These are phyloP conservation scores for Aspergillus carlsbadensis DNA, from an alignment of 495 filamentous ascomycete species.

Conservation along the genomic window DNA sequence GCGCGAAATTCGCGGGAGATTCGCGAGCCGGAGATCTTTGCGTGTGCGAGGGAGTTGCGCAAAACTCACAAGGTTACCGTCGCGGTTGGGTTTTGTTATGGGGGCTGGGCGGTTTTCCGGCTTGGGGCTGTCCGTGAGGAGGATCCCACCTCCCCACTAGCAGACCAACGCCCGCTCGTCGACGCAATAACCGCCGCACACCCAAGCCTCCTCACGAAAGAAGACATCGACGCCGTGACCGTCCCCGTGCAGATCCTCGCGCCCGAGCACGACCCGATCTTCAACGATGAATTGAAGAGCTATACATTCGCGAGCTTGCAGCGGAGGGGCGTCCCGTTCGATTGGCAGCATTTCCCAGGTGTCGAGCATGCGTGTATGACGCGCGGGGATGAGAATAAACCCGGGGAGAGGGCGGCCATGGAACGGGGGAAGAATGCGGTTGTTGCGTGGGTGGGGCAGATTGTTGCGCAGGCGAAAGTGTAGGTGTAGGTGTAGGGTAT, in stretches of 20 bases:
- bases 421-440: neutral
- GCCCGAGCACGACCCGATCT: conserved; percentile 50
- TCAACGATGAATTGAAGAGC: conserved; percentile 51
- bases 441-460: neutral
- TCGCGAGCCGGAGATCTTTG: conserved; percentile 54
- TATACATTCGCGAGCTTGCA: conserved; percentile 42
- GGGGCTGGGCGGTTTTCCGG: conserved; percentile 56
- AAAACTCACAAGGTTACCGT: conserved; percentile 40
- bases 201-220: conserved; percentile 46
- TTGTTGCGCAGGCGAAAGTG: neutral
- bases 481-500: too few species aligned
- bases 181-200: conserved; percentile 54
- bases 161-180: conserved; percentile 32
- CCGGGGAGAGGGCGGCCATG: neutral
- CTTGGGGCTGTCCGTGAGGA: conserved; percentile 46
- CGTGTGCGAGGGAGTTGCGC: conserved; percentile 45
- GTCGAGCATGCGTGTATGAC: conserved; percentile 50
- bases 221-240: conserved; percentile 49
- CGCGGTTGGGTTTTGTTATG: conserved; percentile 61
- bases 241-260: conserved; percentile 61
- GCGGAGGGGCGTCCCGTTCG: conserved; percentile 44
- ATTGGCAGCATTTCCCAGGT: conserved; percentile 57
- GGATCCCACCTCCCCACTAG: neutral
- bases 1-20: conserved; percentile 39
- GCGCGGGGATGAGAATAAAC: conserved; percentile 41